Conservation (phyloP, 1,284 basidiomycete species). For the Trichosporon coremiiforme region DNA sequence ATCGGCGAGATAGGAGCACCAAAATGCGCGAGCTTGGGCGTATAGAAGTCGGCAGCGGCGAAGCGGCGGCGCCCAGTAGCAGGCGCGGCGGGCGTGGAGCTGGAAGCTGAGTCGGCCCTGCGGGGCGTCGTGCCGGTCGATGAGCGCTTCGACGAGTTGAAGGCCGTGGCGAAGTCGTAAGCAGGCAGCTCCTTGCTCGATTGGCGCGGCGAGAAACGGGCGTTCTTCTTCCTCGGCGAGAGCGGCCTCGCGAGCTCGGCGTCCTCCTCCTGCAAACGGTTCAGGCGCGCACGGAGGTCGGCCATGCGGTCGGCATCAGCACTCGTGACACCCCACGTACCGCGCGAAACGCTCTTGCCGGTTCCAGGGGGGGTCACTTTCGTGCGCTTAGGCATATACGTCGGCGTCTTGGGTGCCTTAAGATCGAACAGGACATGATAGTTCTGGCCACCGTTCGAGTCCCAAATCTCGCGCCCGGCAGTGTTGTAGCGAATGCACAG, state of each 20-base stretch:
- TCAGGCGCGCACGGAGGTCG: conserved; percentile 59
- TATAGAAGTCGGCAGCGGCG: conserved; percentile 49
- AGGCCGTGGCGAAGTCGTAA: conserved; percentile 61
- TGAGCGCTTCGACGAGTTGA: conserved; percentile 51
- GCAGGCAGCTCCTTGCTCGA: conserved; percentile 33
- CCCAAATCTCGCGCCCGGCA: conserved; percentile 76
- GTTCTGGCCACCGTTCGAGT: conserved; percentile 81
- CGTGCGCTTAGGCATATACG: conserved; percentile 32
- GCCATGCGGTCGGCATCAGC: conserved; percentile 53
- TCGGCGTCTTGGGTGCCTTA: conserved; percentile 27
- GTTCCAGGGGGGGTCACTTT: conserved; percentile 42
- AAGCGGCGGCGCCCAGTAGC: conserved; percentile 26
- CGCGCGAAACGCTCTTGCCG: conserved; percentile 44
- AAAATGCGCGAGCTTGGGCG: conserved; percentile 37
- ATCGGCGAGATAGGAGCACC: conserved; percentile 10
- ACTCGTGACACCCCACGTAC: conserved; percentile 55
- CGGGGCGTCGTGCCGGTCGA: conserved; percentile 28
- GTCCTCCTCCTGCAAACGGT: conserved; percentile 57
- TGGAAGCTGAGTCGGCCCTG: background rate
- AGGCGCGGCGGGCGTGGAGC: background rate
- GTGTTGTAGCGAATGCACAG: conserved; percentile 78
- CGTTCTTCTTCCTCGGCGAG: conserved; percentile 26
- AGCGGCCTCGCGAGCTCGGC: conserved; percentile 25
- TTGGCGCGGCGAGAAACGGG: conserved; percentile 24
- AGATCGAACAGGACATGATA: conserved; percentile 65